These are phyloP conservation scores for Linnemannia hyalina DNA, from an alignment of 192 early-diverging fungal genomes.

Conservation along the genomic window DNA sequence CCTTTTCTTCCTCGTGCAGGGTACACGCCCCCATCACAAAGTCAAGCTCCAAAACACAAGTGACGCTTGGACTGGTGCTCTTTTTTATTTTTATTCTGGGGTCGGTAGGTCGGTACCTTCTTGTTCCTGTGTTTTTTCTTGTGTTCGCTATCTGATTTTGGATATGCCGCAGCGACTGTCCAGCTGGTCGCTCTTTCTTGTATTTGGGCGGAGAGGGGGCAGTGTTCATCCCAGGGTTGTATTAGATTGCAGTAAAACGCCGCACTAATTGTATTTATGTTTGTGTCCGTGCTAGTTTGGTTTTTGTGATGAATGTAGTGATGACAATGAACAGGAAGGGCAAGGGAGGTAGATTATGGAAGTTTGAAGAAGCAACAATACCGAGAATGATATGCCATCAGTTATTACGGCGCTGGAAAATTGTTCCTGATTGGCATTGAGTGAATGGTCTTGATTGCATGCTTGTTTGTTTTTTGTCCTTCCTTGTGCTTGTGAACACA, in stretches of 20 bases:
- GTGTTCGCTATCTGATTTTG: background rate
- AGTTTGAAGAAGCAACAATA: no score
- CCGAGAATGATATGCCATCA: no score
- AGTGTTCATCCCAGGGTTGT: background rate
- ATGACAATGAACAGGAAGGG: background rate
- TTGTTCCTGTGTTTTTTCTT: background rate
- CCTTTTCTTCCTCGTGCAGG: background rate
- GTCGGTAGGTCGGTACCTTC: background rate
- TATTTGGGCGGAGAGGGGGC: background rate
- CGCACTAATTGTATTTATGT: background rate
- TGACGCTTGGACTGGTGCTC: background rate
- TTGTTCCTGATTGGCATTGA: no score
- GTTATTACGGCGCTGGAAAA: no score
- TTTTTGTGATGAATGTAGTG: background rate
- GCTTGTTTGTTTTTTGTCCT: no score
- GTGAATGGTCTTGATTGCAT: no score
- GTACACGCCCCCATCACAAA: background rate
- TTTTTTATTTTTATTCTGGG: background rate
- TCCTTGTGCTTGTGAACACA: no score
- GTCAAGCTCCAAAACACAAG: background rate
- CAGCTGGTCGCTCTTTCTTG: background rate
- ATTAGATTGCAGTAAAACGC: background rate
- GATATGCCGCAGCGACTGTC: constrained; percentile 2
- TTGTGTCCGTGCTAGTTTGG: background rate
- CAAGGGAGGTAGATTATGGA: no score